phyloP scores from a whole-genome alignment of 345 rosid genomes.

The Excoecaria agallocha region DNA sequence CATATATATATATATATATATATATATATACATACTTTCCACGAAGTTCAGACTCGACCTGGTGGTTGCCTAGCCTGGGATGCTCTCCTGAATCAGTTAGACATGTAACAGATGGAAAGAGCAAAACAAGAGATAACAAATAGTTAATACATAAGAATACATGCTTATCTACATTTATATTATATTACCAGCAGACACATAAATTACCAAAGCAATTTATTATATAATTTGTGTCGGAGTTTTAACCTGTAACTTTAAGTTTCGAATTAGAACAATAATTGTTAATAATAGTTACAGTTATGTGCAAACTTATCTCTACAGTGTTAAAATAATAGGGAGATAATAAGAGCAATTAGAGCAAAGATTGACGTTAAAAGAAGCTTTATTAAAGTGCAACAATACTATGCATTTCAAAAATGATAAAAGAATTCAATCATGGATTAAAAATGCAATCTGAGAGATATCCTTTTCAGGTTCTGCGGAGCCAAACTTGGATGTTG shows the following conservation, averaged over 20 bases:
- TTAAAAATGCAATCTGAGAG: no score
- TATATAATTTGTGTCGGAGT: neutral
- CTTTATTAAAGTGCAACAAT: constrained; percentile 53
- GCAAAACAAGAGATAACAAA: no score
- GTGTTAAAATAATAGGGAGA: neutral
- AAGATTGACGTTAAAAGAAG: constrained; percentile 51
- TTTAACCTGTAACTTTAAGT: neutral
- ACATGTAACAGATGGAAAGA: neutral
- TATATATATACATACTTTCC: no score
- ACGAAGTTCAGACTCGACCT: constrained; percentile 38
- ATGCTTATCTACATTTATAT: neutral
- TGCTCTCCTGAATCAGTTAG: constrained; percentile 52
- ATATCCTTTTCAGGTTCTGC: no score
- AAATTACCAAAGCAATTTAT: neutral
- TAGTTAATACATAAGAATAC: neutral
- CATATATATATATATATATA: no score
- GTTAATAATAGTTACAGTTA: neutral
- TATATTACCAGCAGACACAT: neutral
- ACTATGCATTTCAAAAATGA: no score
- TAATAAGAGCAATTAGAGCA: constrained; percentile 22
- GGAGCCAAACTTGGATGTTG: no score
- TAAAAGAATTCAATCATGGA: no score
- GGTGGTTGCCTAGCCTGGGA: constrained; percentile 58
- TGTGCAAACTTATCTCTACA: neutral
- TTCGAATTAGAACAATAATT: neutral